phyloP scores from a whole-genome alignment of 495 filamentous ascomycete species.

The Darksidea phi region DNA sequence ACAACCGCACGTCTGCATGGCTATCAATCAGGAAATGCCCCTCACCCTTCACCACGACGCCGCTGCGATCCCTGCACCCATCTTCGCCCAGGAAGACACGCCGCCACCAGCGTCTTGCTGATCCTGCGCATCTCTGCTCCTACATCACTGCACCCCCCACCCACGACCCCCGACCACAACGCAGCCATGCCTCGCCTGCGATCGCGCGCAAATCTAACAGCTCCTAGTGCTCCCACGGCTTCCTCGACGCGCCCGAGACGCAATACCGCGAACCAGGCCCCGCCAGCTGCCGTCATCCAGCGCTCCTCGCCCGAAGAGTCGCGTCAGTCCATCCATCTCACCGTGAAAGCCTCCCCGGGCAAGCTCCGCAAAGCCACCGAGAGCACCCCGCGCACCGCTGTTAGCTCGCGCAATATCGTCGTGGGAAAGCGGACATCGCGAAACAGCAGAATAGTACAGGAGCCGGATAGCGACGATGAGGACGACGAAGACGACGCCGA shows the following conservation, averaged over 20 bases:
- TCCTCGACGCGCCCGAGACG: conserved; percentile 40
- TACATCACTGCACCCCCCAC: neutral
- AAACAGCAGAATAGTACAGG: conserved; percentile 42
- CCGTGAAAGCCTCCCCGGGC: conserved; percentile 78
- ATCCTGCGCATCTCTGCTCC: conserved; percentile 11
- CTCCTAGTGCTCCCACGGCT: conserved; percentile 44
- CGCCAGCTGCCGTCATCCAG: conserved; percentile 51
- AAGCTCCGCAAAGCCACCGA: conserved; percentile 76
- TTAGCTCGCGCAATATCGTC: conserved; percentile 39
- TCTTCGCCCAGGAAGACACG: neutral
- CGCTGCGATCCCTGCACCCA: conserved; percentile 20
- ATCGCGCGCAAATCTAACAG: conserved; percentile 47
- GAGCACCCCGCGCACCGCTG: conserved; percentile 22
- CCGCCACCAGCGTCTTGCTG: conserved; percentile 20
- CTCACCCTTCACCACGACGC: conserved; percentile 10
- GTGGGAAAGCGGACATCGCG: conserved; percentile 55
- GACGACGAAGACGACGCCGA: conserved; percentile 56
- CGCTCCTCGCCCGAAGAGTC: conserved; percentile 54
- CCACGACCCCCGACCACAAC: neutral
- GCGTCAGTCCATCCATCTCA: conserved; percentile 69
- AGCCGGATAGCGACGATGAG: conserved; percentile 54
- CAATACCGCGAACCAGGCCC: conserved; percentile 42
- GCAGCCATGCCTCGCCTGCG: conserved; percentile 53
- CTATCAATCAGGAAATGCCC: conserved; percentile 5
- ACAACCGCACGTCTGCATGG: conserved; percentile 16